Evolutionary conservation across 176 grass and related monocot species (phyloP).

Genomic region (Carex pumila): DNA sequence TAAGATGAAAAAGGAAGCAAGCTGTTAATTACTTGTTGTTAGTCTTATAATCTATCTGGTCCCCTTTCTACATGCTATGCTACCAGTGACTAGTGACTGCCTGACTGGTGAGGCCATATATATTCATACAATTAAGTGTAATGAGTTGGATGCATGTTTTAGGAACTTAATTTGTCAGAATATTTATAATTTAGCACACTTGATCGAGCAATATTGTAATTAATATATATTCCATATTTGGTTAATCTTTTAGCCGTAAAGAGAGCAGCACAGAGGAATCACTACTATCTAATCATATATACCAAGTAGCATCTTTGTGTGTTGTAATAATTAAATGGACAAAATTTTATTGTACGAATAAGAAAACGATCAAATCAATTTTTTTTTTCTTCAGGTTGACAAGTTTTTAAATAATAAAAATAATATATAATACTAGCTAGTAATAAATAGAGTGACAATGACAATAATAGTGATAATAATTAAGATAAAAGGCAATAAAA

Average conservation of each 20-base stretch:
- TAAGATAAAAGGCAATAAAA: too few relatives aligned
- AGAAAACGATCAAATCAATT: not conserved
- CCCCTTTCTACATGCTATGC: not conserved
- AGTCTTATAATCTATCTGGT: not conserved
- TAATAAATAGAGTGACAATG: too few relatives aligned
- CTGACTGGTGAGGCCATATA: not conserved
- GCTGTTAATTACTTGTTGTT: not conserved
- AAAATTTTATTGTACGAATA: not conserved
- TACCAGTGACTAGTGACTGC: not conserved
- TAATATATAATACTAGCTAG: not conserved
- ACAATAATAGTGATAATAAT: too few relatives aligned
- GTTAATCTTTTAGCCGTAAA: not conserved
- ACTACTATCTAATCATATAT: not conserved
- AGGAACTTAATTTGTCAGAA: not conserved
- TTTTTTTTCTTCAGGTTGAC: not conserved
- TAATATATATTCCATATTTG: not conserved
- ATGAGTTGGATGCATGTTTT: not conserved
- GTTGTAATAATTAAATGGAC: not conserved
- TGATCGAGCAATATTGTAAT: not conserved
- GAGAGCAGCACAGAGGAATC: not conserved
- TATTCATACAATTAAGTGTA: not conserved
- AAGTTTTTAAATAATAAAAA: not conserved
- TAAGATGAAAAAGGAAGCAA: not conserved
- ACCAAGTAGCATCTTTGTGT: not conserved
- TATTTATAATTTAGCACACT: not conserved